Base-by-base conservation (phyloP, 129 eudicot genomes). In the Tagetes erecta region DNA sequence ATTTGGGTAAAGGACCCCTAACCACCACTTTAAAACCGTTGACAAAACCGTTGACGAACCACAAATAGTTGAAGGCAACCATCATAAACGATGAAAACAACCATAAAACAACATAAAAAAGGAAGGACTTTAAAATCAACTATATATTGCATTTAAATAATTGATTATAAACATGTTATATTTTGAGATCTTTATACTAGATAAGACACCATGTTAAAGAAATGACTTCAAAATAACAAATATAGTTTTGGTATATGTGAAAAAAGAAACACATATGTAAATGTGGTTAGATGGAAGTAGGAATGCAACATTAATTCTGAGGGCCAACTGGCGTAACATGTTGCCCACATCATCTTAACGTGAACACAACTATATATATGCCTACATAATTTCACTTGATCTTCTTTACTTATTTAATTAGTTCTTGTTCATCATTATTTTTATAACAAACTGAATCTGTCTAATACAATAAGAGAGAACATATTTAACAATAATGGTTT, bases 341-440 rank as follows among this genome's bases (percentile, higher is more conserved):
- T 71, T 65, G 67, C 77, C 68, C 77, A 63, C 77, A 78, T 78
- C 66, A 70, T 50, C 66, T 69, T 70, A 78, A 78, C 72, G 77
- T 78, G 77, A 78, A 62, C 56, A 53, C 77, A 72, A 71, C 72
- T 66, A 36, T 64, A 52, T 71, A 37, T 51, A 20, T 39, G 7
- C 71, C 75, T 60, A 53, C 34, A 44, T 44, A 8, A 30, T 40
- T 40, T 49, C 80, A 67, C 74, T 40, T 46, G 20, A 58, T 52
- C 40, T 42, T n/a, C 6, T 9, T 67, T 68, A 5, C 11, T 44
- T 44, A 4, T n/a, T 34, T n/a, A 42, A 8, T 51, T 0, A n/a
- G 7, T 27, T 27, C 51, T 7, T n/a, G 5, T 13, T 37, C 37
- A 9, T 12, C 35, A 59, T 34, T 9, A 34, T 34, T 59, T 1